Percentiles rank a stretch among this genome's conserved stretches.
phyloP scores from a whole-genome alignment of 2,329 filamentous ascomycete genomes.

The Cytospora piceae region DNA sequence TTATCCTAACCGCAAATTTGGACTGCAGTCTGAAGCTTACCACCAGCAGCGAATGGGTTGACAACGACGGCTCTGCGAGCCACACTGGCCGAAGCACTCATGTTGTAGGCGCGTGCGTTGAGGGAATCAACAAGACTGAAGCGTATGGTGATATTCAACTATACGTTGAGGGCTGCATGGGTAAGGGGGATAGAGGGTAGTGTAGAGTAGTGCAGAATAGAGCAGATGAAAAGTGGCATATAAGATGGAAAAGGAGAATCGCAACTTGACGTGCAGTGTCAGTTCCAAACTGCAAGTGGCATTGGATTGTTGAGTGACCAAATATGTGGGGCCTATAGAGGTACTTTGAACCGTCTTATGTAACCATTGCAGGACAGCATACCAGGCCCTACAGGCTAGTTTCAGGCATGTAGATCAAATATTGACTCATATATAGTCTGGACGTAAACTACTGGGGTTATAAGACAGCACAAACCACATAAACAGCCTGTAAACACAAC shows the following conservation, averaged over 20 bases:
- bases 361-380: constrained; percentile 9
- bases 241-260: constrained; percentile 23
- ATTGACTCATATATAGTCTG: background rate
- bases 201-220: constrained; percentile 5
- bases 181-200: background rate
- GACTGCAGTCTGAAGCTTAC: constrained; percentile 41
- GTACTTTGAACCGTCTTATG: constrained; percentile 10
- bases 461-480: background rate
- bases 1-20: background rate
- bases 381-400: constrained; percentile 21
- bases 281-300: constrained; percentile 16
- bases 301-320: constrained; percentile 27
- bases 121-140: background rate
- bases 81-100: constrained; percentile 61
- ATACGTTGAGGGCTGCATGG: constrained; percentile 2
- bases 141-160: background rate
- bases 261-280: constrained; percentile 17
- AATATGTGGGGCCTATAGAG: constrained; percentile 21
- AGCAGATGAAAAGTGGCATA: constrained; percentile 26
- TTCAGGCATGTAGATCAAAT: constrained; percentile 6
- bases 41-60: constrained; percentile 55
- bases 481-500: background rate
- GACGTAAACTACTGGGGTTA: background rate
- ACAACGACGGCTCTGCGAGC: constrained; percentile 58
- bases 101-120: constrained; percentile 36